Conservation (phyloP, 1,139 yeast species). For the Yamadazyma atmosphaerica region DNA sequence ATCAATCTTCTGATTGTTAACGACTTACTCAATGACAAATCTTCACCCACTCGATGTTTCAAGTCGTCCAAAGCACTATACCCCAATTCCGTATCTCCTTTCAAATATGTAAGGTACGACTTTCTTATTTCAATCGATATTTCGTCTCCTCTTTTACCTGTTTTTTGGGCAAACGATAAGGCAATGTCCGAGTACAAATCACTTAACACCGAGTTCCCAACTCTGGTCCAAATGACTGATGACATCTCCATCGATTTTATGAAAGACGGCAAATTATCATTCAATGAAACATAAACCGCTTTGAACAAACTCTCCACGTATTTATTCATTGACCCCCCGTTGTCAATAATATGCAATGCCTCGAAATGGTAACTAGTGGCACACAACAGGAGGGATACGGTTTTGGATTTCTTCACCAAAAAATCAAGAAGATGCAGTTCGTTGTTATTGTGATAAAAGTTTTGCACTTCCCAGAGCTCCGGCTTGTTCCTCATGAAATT, state of each 20-base stretch:
- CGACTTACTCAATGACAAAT: conserved; percentile 35
- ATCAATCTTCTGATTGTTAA: conserved; percentile 40
- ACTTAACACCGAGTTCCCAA: conserved; percentile 49
- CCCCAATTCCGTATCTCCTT: conserved; percentile 42
- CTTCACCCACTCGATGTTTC: conserved; percentile 21
- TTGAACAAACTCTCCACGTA: conserved; percentile 56
- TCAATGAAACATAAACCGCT: conserved; percentile 53
- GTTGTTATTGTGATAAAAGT: conserved; percentile 40
- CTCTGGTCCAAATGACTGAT: conserved; percentile 52
- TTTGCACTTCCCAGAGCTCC: conserved; percentile 44
- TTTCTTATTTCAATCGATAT: conserved; percentile 39
- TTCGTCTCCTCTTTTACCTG: conserved; percentile 37
- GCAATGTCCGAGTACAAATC: conserved; percentile 49
- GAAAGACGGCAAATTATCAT: conserved; percentile 39
- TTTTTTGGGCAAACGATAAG: conserved; percentile 25
- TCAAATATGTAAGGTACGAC: conserved; percentile 31
- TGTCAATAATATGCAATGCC: conserved; percentile 50
- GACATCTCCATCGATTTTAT: conserved; percentile 47
- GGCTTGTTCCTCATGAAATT: conserved; percentile 72
- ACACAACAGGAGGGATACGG: conserved; percentile 53
- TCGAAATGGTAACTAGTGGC: conserved; percentile 63
- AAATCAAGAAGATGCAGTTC: conserved; percentile 65
- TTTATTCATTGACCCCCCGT: conserved; percentile 47
- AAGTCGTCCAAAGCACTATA: conserved; percentile 29
- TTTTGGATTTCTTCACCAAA: conserved; percentile 56